Base-by-base conservation (phyloP, 2,329 filamentous ascomycete genomes). In the Fusarium mexicanum region DNA sequence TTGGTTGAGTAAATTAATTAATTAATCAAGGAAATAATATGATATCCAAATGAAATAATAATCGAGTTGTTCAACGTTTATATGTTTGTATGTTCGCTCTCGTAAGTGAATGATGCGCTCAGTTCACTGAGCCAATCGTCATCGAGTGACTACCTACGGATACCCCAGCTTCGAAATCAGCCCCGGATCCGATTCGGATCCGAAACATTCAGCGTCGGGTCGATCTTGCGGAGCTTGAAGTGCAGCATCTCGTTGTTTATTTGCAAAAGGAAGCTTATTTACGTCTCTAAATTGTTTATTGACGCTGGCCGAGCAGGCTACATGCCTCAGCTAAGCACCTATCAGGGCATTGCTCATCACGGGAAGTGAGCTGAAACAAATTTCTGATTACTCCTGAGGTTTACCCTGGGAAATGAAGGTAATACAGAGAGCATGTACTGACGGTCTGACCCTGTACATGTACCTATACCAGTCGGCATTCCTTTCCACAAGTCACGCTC, bases 141-240 rank as follows among this genome's bases (percentile, higher is more conserved):
- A 50, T 35, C 18, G 8, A 46, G 22, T 18, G 12, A 6, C n/a
- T 53, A 9, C 8, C 35, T 37, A 33, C 31, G 12, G 31, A 31
- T 33, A 18, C 18, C n/a, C 50, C 31, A 37, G 48, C n/a, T 37
- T 26, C 16, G 46, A 64, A 37, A 35, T 35, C 35, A 37, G 54
- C 24, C 31, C 71, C 64, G 72, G 72, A 53, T 72, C 72, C 72
- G 72, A 22, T 16, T 72, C 72, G 72, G 72, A 72, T 46, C 72
- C 72, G 72, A 75, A 74, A n/a, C 8, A n/a, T 22, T 31, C 29
- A 41, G 5, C 26, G 3, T 55, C 22, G 66, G 33, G 14, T 55
- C 43, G 67, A 41, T 48, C n/a, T 24, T 67, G 47, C 46, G 46
- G 67, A 71, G 47, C 55, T 31, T 29, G 38, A 24, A 59, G 24